A percentile compares a stretch with the other conserved stretches of the same genome.
phyloP scores from a whole-genome alignment of 371 early-diverging fungal genomes.

The Synchytrium microbalum region DNA sequence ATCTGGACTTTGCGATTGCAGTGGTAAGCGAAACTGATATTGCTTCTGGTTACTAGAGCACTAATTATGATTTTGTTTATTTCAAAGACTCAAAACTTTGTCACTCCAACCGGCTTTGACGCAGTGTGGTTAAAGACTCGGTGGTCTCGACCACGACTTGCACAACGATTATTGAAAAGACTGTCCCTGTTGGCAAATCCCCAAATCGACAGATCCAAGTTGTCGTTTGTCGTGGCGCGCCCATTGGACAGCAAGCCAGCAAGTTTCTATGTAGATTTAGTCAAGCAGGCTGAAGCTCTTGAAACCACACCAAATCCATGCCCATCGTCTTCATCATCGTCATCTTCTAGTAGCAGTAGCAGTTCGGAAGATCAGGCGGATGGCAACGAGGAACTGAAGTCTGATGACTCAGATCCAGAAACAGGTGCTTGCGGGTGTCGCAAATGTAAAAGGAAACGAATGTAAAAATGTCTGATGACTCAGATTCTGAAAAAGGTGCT shows the following conservation, averaged over 20 bases:
- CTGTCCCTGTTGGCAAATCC: slow-evolving; percentile 22
- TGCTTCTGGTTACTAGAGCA: too few relatives aligned
- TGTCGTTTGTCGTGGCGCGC: not conserved
- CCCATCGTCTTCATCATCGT: slow-evolving; percentile 13
- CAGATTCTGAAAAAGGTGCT: slow-evolving; percentile 30
- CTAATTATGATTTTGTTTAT: too few relatives aligned
- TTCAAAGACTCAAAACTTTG: slow-evolving; percentile 84
- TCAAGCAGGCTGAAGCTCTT: slow-evolving; percentile 40
- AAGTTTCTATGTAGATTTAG: slow-evolving; percentile 33
- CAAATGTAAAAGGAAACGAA: slow-evolving; percentile 50
- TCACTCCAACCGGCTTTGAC: slow-evolving; percentile 65
- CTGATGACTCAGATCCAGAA: slow-evolving; percentile 18
- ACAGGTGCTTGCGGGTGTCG: slow-evolving; percentile 52
- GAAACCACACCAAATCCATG: slow-evolving; percentile 39
- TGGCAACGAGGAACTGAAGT: slow-evolving; percentile 20
- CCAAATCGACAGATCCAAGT: not conserved
- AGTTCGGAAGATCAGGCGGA: too few relatives aligned
- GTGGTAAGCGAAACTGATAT: too few relatives aligned
- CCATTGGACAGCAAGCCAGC: slow-evolving; percentile 22
- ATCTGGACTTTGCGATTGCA: slow-evolving; percentile 72
- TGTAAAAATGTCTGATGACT: slow-evolving; percentile 26
- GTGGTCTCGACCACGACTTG: slow-evolving; percentile 60
- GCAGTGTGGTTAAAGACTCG: slow-evolving; percentile 62
- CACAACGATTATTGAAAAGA: slow-evolving; percentile 44
- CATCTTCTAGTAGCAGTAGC: slow-evolving; percentile 34